Percentiles rank a stretch among this genome's conserved stretches.
Conservation (phyloP, 1,139 yeast species). For the Yamadazyma dendronema region DNA sequence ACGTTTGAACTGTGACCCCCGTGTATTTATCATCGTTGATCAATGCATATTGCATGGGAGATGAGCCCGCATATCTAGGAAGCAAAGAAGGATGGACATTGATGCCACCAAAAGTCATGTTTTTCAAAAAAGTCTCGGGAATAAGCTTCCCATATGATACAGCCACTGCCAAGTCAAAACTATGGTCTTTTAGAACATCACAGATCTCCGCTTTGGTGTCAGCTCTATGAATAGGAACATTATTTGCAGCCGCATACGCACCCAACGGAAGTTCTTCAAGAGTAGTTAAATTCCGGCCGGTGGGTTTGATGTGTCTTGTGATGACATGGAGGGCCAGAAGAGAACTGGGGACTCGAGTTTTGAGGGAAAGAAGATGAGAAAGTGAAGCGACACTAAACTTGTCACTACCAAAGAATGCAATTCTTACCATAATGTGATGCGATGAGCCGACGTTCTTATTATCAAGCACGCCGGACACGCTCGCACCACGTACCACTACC, state of each 20-base stretch:
- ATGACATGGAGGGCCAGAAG: slow-evolving; percentile 54
- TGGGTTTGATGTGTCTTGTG: slow-evolving; percentile 63
- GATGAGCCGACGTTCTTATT: too few species aligned
- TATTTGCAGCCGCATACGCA: slow-evolving; percentile 29
- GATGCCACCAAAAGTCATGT: slow-evolving; percentile 62
- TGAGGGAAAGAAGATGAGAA: slow-evolving; percentile 37
- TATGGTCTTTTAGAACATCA: slow-evolving; percentile 17
- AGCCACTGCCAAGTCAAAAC: slow-evolving; percentile 71
- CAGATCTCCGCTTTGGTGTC: slow-evolving; percentile 57
- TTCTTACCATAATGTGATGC: slow-evolving; percentile 12
- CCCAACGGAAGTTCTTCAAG: slow-evolving; percentile 59
- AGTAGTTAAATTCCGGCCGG: slow-evolving; percentile 62
- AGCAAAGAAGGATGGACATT: slow-evolving; percentile 92
- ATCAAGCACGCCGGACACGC: too few species aligned
- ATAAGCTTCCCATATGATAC: slow-evolving; percentile 86
- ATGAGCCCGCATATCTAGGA: slow-evolving; percentile 83
- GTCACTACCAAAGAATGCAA: slow-evolving; percentile 85
- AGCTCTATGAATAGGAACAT: slow-evolving; percentile 50
- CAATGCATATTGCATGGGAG: slow-evolving; percentile 83
- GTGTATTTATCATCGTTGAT: slow-evolving; percentile 61
- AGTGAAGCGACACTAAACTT: slow-evolving; percentile 65
- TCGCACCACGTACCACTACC: too few species aligned
- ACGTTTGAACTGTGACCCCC: slow-evolving; percentile 87
- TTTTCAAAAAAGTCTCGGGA: slow-evolving; percentile 54
- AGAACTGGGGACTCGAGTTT: slow-evolving; percentile 23